These are phyloP conservation scores for Tricholoma hemisulphureum DNA, from an alignment of 768 basidiomycete genomes.

Conservation along the genomic window DNA sequence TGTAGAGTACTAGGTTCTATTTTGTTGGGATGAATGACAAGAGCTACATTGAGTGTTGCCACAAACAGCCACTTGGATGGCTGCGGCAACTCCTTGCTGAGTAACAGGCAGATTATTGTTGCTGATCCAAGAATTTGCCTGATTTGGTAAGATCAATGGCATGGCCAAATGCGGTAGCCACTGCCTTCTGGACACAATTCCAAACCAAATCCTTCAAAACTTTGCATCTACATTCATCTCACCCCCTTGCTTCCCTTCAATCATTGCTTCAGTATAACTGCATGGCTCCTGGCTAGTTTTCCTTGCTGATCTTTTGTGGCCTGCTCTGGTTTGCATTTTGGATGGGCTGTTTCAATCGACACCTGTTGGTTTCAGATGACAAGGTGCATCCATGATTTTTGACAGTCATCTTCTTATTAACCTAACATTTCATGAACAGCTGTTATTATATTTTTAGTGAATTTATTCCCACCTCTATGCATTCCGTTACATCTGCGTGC, in stretches of 20 bases:
- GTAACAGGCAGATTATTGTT: no score
- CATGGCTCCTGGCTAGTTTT: background rate
- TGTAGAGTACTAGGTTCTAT: background rate
- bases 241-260: background rate
- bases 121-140: no score
- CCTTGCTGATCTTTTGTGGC: background rate
- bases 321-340: background rate
- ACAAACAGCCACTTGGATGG: background rate
- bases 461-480: no score
- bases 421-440: background rate
- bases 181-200: no score
- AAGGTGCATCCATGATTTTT: background rate
- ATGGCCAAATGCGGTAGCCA: background rate
- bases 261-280: background rate
- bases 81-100: background rate
- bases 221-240: background rate
- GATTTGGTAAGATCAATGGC: no score
- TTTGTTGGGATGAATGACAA: background rate
- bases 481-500: background rate
- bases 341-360: background rate
- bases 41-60: background rate
- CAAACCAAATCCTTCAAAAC: no score
- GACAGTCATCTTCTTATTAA: background rate
- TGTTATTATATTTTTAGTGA: no score
- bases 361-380: background rate